A percentile compares a stretch with the other conserved stretches of the same genome.
These are phyloP conservation scores for Nadsonia fulvescens DNA, from an alignment of 805 yeast genomes.

Conservation along the genomic window DNA sequence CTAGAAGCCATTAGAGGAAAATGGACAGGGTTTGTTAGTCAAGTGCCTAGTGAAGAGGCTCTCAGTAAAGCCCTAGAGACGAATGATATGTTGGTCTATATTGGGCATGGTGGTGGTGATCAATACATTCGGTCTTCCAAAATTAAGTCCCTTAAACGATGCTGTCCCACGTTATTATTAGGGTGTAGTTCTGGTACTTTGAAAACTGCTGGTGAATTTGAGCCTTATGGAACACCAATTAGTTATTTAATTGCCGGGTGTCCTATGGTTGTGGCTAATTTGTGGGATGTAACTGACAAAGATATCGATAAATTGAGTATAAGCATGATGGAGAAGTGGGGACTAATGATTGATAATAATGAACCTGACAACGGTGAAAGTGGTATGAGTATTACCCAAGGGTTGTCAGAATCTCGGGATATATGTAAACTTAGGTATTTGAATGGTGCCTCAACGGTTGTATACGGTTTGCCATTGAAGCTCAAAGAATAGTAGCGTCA, in stretches of 20 bases:
- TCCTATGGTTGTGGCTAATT: constrained; percentile 65
- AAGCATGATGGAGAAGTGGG: constrained; percentile 47
- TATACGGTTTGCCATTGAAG: constrained; percentile 66
- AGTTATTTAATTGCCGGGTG: constrained; percentile 67
- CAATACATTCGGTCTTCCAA: constrained; percentile 45
- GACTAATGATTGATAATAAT: constrained; percentile 23
- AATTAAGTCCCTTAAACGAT: constrained; percentile 25
- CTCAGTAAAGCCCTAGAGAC: constrained; percentile 26
- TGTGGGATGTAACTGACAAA: constrained; percentile 96
- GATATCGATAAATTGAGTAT: constrained; percentile 72
- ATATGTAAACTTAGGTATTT: constrained; percentile 52
- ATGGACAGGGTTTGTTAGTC: constrained; percentile 21
- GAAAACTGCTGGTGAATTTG: constrained; percentile 36
- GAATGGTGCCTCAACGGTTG: constrained; percentile 85
- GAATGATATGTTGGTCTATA: constrained; percentile 44
- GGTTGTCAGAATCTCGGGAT: constrained; percentile 45
- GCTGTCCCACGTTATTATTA: constrained; percentile 33
- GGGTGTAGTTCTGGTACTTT: constrained; percentile 85
- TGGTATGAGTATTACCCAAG: constrained; percentile 26
- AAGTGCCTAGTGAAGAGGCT: constrained; percentile 37
- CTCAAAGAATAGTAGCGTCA: too few relatives aligned
- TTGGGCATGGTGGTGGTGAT: constrained; percentile 97
- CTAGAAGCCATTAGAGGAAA: constrained; percentile 36
- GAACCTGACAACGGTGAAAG: constrained; percentile 12
- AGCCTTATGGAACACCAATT: constrained; percentile 59